Evolutionary conservation across 176 grass and related monocot genomes (phyloP), one percentile per base, ranked within the genome.

Genomic region (Zoysia pacifica): DNA sequence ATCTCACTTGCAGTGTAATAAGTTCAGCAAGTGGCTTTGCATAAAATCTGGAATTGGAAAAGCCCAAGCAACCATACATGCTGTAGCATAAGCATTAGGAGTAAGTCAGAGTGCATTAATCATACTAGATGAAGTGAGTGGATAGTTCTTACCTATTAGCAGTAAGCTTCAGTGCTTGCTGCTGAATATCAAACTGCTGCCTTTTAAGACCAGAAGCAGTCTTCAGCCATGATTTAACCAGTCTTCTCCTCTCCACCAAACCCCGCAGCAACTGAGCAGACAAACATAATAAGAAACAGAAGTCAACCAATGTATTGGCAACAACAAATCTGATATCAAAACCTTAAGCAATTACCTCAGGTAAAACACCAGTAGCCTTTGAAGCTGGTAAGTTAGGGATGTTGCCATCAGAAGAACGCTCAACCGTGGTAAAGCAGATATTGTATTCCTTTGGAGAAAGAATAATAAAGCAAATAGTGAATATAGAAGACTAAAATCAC

Each of bases 31-130:
- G 96, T 76, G 92, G 96, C 53, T 91, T 95, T 16, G 96, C 96
- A 87, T 89, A 99, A 84, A 99, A 99, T 78, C 96, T 93, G 42
- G 96, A 94, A 79, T 86, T 99, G 43, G 90, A 89, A 89, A 93
- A 99, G 43, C 96, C 96, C 88, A 99, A 86, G 86, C 96, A 99
- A 67, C 96, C 96, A 38, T 99, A 99, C 93, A 99, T 99, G 69
- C 96, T 99, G 84, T 49, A 82, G 37, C 37, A 81, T 53, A 58
- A 36, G 41, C 20, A 79, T 83, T 48, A 82, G 88, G 59, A 80
- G 68, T 40, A 52, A 63, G 65, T 85, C 70, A 89, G 67, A 88
- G 43, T 39, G 74, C 58, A 64, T 69, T 8, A 37, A 81, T 66
- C 37, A 54, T 79, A 87, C 82, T 67, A 5, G 67, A 71, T 13